Conservation (phyloP, 2,329 filamentous ascomycete species). For the Chaetomiaceae sp. region DNA sequence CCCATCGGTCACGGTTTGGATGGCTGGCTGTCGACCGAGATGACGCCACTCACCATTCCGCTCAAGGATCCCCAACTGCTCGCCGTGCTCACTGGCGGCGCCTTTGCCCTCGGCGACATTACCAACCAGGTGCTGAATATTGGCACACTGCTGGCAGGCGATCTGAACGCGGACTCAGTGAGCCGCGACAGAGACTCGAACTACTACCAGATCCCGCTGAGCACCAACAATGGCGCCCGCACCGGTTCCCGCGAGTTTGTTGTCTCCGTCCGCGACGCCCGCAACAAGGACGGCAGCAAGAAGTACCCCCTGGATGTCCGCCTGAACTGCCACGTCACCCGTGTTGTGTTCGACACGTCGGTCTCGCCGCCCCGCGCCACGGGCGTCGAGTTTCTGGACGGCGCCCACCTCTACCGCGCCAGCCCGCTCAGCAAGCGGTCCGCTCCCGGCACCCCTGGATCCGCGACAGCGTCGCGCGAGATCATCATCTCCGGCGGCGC, state of each 20-base stretch:
- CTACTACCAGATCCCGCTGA: conserved; percentile 20
- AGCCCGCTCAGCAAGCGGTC: conserved; percentile 31
- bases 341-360: conserved; percentile 32
- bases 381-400: conserved; percentile 39
- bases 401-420: conserved; percentile 35
- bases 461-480: conserved; percentile 33
- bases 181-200: conserved; percentile 19
- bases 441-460: conserved; percentile 19
- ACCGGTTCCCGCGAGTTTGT: conserved; percentile 41
- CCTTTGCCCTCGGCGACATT: not conserved
- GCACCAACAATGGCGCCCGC: conserved; percentile 22
- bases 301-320: conserved; percentile 34
- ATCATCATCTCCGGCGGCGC: conserved; percentile 44
- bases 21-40: conserved; percentile 23
- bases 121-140: not conserved
- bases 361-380: conserved; percentile 29
- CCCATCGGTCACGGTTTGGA: conserved; percentile 46
- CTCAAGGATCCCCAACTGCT: not conserved
- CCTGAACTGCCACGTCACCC: conserved; percentile 31
- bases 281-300: conserved; percentile 24
- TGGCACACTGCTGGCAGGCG: conserved; percentile 15
- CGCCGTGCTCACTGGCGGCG: not conserved
- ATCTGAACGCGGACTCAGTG: conserved; percentile 20
- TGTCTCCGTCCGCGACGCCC: too few species aligned
- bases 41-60: conserved; percentile 1